Conservation (phyloP, 1,139 yeast species). For the Taiozyma onychis region DNA sequence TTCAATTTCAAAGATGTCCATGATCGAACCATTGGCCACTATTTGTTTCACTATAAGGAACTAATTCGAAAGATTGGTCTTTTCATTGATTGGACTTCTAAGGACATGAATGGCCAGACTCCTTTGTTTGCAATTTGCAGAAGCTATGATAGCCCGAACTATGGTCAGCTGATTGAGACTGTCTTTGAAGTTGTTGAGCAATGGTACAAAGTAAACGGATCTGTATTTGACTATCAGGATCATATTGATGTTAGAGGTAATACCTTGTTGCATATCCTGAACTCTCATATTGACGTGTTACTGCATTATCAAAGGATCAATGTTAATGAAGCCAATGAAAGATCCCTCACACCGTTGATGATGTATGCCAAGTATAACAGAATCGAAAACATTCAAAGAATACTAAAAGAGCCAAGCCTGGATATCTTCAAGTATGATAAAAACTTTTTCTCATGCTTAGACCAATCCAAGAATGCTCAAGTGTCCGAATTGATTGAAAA, state of each 20-base stretch:
- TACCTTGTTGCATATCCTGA: conserved; percentile 67
- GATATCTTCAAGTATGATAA: conserved; percentile 41
- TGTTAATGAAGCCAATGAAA: conserved; percentile 57
- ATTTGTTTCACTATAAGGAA: conserved; percentile 53
- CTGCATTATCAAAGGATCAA: conserved; percentile 38
- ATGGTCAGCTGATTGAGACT: conserved; percentile 41
- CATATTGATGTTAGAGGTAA: conserved; percentile 76
- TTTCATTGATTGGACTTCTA: conserved; percentile 62
- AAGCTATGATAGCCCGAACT: conserved; percentile 73
- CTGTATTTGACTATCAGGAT: conserved; percentile 38
- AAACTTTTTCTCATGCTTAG: conserved; percentile 40
- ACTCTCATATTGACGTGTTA: conserved; percentile 39
- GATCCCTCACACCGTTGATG: conserved; percentile 65
- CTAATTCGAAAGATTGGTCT: conserved; percentile 52
- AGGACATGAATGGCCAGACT: conserved; percentile 67
- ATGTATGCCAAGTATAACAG: conserved; percentile 68
- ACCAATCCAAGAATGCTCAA: conserved; percentile 43
- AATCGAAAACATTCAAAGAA: conserved; percentile 45
- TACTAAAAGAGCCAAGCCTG: conserved; percentile 42
- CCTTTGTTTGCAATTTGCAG: conserved; percentile 75
- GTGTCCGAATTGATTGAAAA: conserved; percentile 43
- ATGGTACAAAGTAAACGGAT: conserved; percentile 32
- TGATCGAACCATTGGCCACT: conserved; percentile 66
- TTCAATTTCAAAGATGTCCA: conserved; percentile 46
- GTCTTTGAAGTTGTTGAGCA: conserved; percentile 42